Evolutionary conservation across 129 eudicot genomes (phyloP), one percentile per base, ranked within the genome.

Genomic region (Escallonia rubra): DNA sequence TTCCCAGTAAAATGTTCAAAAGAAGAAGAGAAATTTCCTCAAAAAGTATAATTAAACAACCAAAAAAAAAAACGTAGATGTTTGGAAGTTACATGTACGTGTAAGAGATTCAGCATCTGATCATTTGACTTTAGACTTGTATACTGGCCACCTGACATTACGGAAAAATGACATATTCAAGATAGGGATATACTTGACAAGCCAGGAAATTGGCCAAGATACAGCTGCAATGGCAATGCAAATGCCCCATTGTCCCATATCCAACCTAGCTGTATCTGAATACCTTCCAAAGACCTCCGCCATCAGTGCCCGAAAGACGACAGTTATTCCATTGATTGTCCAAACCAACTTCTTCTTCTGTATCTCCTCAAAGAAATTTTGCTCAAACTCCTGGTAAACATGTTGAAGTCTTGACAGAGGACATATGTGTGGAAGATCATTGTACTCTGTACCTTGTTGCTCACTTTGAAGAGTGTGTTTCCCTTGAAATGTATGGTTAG

Each of bases 191-290:
- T 48, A 64, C 68, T 64, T 64, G 43, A 64, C 68, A 4, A 64
- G n/a, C 34, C 34, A 64, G 34, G 43, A 44, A 11, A 48, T 48
- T 2, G 58, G 68, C 68, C 68, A 64, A 46, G 68, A 47, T 10
- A 64, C 16, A 14, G 46, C 3, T 46, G 68, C 68, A 46, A 64
- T 6, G 23, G 57, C 68, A 64, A 64, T 48, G 48, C 68, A 64
- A 4, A 34, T 56, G 7, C 68, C 68, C 68, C 68, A 64, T 46
- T 64, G 68, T 7, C 44, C 41, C 68, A 45, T 23, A 15, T 23
- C 48, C 16, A 64, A 48, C 57, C 68, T 64, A 15, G 47, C 68
- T 64, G 68, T 64, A 48, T 64, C 58, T 8, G 68, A 57, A 64
- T 46, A 45, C 41, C 48, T 64, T 57, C 48, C 48, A 43, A 64